Conservation (phyloP, 208 protist species). For the Leptomonas seymouri region DNA sequence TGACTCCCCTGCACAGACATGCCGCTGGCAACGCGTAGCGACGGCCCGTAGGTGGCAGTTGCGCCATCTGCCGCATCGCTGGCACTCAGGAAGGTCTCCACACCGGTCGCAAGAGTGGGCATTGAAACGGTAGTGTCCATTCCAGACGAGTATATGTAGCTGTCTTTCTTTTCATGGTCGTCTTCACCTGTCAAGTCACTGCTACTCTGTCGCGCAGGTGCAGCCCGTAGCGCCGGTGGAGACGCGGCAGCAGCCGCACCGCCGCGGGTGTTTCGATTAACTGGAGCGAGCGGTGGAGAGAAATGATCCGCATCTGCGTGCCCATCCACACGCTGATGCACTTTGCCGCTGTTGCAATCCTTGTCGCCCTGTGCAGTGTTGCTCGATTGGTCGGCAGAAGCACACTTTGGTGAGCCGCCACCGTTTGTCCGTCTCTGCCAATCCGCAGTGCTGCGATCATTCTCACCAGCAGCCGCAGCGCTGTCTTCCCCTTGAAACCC, state of each 20-base stretch:
- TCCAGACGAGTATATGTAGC: slow-evolving; percentile 2
- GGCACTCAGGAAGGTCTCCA: slow-evolving; percentile 13
- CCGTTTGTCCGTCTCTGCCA: background rate
- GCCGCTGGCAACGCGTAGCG: background rate
- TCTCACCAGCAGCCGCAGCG: background rate
- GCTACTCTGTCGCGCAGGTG: background rate
- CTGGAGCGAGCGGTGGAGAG: background rate
- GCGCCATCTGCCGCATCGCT: slow-evolving; percentile 7
- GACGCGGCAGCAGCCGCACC: background rate
- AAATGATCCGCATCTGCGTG: slow-evolving; percentile 5
- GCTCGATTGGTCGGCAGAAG: background rate
- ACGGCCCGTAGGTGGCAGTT: background rate
- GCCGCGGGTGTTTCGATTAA: background rate
- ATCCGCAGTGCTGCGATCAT: background rate
- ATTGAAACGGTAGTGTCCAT: slow-evolving; percentile 8
- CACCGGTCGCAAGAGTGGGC: slow-evolving; percentile 5
- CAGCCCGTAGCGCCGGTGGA: background rate
- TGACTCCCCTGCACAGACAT: background rate
- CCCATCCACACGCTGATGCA: slow-evolving; percentile 10
- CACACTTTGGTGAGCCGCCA: background rate
- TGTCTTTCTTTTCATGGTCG: background rate
- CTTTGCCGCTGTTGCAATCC: background rate
- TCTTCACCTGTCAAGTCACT: slow-evolving; percentile 20
- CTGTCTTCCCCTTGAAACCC: background rate
- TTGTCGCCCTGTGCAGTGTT: too few relatives aligned